Base-by-base conservation (phyloP, 495 filamentous ascomycete genomes). In the Platismatia glauca region DNA sequence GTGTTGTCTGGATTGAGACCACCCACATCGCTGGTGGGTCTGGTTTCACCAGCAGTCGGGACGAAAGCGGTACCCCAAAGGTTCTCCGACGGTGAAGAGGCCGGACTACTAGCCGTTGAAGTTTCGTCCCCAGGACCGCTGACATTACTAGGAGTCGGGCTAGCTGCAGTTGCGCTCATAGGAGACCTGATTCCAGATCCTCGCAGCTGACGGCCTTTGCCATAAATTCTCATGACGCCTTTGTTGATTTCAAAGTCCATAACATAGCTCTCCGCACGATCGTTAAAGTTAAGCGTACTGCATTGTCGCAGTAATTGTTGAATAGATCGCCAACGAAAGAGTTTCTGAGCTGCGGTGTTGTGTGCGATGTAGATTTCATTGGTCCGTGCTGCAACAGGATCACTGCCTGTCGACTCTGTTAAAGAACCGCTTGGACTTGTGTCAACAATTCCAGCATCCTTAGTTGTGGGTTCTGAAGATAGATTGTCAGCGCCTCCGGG, bases 201-300 rank as follows among this genome's bases (percentile, higher is more conserved):
- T 71, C 74, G 64, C 86, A 86, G 27, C 84, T 88, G 70, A 93
- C 89, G 65, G 3, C 91, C 91, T 63, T 87, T 82, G 20, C 90
- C 90, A 71, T 86, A 92, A 41, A 95, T 72, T 31, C 86, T 82
- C 16, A 95, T 78, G 20, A 90, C 72, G 7, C 91, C 91, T 9
- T 90, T 85, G 53, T 81, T 79, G 68, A 90, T 82, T 71, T 97
- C 93, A 55, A 84, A 76, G 31, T 84, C 76, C 74, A 96, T 88
- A 9, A 90, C 82, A 70, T 90, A 91, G 62, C 82, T 82, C 43
- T 79, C 74, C 43, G 78, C 73, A 35, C 77, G 83, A 68, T 77
- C 67, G 61, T 72, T 43, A 15, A 57, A 67, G 3, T 50, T 38
- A 55, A 67, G 33, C 20, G 55, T 58, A 68, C 46, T 76, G 67